Base-by-base conservation (phyloP, 192 early-diverging fungal genomes). In the Rhizophagus prolifer region DNA sequence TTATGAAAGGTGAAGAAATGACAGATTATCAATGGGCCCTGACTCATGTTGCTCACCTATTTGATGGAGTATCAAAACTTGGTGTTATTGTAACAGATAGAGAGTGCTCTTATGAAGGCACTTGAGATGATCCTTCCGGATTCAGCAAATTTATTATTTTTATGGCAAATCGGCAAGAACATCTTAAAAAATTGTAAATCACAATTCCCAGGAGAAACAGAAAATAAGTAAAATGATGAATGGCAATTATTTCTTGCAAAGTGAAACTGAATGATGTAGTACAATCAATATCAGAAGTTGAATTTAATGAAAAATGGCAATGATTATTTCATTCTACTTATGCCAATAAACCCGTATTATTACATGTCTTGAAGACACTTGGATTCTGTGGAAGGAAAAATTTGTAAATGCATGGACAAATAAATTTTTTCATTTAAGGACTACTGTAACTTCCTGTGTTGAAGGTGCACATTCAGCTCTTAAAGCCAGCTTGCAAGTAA, bases 121-220 rank as follows among this genome's bases (percentile, higher is more conserved):
- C 13, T 67, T 67, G 25, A 67, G 8, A 67, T 67, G 6, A 67
- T 21, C 21, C 38, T 67, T 67, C 14, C 21, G 12, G 5, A 67
- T 67, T 67, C 19, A 41, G 30, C 30, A 67, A 67, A 67, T 34
- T 34, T 67, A 67, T 67, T 67, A 38, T 67, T 14, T 67, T 19
- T 67, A 38, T 61, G 6, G 60, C 25, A 61, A 28, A 61, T 61
- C 9, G 5, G 16, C 23, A 61, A 61, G 26, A 61, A 61, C 26
- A 10, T 61, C 5, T 61, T 61, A 25, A 61, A 59, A 61, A 61
- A 61, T 26, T 61, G 25, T 8, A 67, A 67, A 67, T 16, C 0
- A 67, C 5, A 67, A 5, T 67, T 67, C 38, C 38, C 13, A 67
- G n/a, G 38, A 38, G 21, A 38, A 13, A 26, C 12, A 67, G 36